Conservation (phyloP, 495 filamentous ascomycete species). For the Hypoxylon lienhwacheense region DNA sequence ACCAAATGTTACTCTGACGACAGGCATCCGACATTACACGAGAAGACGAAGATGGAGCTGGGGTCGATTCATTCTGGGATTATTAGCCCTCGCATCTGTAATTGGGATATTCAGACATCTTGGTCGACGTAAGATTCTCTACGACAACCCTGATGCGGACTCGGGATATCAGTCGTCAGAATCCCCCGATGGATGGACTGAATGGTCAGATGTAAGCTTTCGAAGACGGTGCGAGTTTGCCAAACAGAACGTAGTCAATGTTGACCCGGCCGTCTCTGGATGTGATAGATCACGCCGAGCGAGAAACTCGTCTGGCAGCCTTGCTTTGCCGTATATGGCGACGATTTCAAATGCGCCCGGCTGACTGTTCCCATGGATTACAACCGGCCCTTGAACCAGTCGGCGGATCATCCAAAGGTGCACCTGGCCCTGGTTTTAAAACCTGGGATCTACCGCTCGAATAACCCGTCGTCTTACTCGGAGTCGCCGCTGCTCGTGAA, state of each 20-base stretch:
- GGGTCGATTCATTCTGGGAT: conserved; percentile 1
- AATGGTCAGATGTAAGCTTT: conserved; percentile 35
- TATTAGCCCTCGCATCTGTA: conserved; percentile 9
- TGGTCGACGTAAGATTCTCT: conserved; percentile 1
- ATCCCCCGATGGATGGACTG: conserved; percentile 25
- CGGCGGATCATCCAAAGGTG: conserved; percentile 44
- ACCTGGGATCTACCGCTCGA: conserved; percentile 53
- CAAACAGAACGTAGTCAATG: neutral
- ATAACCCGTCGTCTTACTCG: conserved; percentile 45
- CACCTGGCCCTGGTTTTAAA: conserved; percentile 56
- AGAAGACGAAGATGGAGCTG: conserved; percentile 10
- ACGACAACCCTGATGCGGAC: neutral
- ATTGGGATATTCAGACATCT: conserved; percentile 13
- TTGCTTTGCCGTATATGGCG: conserved; percentile 37
- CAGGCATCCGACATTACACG: neutral
- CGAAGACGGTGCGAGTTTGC: neutral
- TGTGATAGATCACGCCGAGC: conserved; percentile 47
- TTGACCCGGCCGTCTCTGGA: conserved; percentile 11
- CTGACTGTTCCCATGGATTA: conserved; percentile 63
- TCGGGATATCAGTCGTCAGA: neutral
- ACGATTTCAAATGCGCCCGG: conserved; percentile 54
- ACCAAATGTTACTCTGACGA: neutral
- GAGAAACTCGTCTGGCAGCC: conserved; percentile 48
- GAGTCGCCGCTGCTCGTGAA: conserved; percentile 32
- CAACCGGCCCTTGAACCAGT: conserved; percentile 41